Conservation (phyloP, 495 filamentous ascomycete species). For the Penicillium simplicissimum region DNA sequence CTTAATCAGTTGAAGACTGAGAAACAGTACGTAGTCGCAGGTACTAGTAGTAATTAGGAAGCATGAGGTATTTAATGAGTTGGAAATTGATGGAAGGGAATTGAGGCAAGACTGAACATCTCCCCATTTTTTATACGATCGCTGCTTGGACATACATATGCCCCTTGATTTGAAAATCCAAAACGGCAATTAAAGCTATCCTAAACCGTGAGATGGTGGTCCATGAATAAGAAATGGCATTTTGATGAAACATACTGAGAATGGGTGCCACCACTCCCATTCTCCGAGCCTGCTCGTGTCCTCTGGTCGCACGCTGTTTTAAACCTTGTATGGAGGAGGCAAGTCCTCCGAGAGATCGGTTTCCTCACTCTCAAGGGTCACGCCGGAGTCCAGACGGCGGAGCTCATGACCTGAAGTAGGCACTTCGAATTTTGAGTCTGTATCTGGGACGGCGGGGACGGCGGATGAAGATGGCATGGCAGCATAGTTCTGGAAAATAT, state of each 20-base stretch:
- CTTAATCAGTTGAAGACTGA: constrained; percentile 58
- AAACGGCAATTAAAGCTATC: background rate
- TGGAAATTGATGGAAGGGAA: background rate
- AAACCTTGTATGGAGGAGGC: constrained; percentile 28
- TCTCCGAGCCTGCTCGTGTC: no score
- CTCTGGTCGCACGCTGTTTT: background rate
- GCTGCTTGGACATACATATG: no score
- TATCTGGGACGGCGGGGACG: constrained; percentile 9
- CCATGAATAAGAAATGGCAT: background rate
- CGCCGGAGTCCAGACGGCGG: constrained; percentile 8
- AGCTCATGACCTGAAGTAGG: background rate
- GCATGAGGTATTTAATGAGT: background rate
- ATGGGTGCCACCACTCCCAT: no score
- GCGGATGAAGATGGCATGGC: background rate
- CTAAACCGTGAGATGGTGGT: background rate
- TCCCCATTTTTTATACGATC: no score
- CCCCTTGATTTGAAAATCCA: background rate
- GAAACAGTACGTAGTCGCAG: constrained; percentile 60
- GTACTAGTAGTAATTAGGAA: constrained; percentile 11
- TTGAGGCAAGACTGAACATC: no score
- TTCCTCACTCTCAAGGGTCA: constrained; percentile 14
- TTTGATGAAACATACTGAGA: background rate
- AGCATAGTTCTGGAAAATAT: constrained; percentile 1
- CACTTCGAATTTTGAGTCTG: constrained; percentile 7
- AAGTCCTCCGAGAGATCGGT: constrained; percentile 17